These are phyloP conservation scores for Rhizophora mangle DNA, from an alignment of 345 rosid species.

Conservation along the genomic window DNA sequence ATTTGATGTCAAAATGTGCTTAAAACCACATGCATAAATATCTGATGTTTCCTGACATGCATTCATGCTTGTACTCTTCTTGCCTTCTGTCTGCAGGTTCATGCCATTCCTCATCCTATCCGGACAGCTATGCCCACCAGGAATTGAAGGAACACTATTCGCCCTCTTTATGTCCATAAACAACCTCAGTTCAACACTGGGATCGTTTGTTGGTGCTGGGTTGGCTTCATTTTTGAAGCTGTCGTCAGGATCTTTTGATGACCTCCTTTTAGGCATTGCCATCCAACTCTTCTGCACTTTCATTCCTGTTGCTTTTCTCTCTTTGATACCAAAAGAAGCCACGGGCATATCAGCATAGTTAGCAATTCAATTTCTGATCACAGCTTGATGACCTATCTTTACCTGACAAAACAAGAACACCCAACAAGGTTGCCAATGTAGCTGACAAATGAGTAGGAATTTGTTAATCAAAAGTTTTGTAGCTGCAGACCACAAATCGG, in stretches of 20 bases:
- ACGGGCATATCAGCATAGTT: conserved; percentile 67
- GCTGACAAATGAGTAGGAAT: neutral
- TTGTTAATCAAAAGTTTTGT: neutral
- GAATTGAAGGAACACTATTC: conserved; percentile 91
- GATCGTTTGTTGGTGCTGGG: conserved; percentile 88
- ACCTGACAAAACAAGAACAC: too few relatives aligned
- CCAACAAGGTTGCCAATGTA: neutral
- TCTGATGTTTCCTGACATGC: neutral
- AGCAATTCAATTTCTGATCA: neutral
- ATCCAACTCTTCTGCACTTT: conserved; percentile 75
- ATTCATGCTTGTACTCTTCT: conserved; percentile 6
- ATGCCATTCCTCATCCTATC: conserved; percentile 97
- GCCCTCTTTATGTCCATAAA: conserved; percentile 96
- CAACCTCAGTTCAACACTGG: conserved; percentile 80
- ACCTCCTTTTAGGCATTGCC: conserved; percentile 59
- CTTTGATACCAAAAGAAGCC: conserved; percentile 85
- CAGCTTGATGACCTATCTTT: too few relatives aligned
- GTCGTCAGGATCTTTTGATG: conserved; percentile 83
- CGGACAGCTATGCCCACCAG: conserved; percentile 94
- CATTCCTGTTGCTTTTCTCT: conserved; percentile 67
- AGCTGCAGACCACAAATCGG: neutral
- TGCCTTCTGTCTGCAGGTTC: conserved; percentile 49
- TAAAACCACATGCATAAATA: neutral
- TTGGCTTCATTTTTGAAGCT: conserved; percentile 74
- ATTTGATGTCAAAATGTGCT: neutral